Evolutionary conservation across 2,329 filamentous ascomycete species (phyloP), one percentile per base, ranked within the genome.

Genomic region (Lachnellula suecica): DNA sequence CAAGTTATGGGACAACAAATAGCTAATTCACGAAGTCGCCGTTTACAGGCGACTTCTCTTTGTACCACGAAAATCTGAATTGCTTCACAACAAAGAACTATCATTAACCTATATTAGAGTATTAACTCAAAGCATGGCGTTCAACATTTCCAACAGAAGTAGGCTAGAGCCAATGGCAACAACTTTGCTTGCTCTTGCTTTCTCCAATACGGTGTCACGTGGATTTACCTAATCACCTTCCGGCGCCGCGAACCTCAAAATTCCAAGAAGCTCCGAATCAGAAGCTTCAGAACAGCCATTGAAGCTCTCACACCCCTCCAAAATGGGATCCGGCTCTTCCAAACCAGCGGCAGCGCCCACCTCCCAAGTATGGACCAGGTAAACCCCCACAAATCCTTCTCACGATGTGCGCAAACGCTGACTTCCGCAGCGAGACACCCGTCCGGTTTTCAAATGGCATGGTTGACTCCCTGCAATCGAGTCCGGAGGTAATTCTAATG

Each of bases 401-500:
- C 24, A 4, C 17, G 19, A 24, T 27, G 5, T 19, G 43, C 49
- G 22, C 40, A 52, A 43, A 27, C 27, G 43, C 53, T 57, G 24
- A 62, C 44, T 29, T 35, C 20, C 22, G n/a, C 65, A 85, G 81
- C 66, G 76, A 83, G 61, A 77, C 81, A 38, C 83, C 84, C 56
- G 78, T 87, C 58, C 78, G 80, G 62, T 87, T 96, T 71, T 96
- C 91, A 61, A 85, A 89, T 67, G 85, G 89, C 68, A 79, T 97
- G 66, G 80, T 95, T 65, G 86, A 96, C 66, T 84, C 86, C 56
- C 79, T 97, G 56, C 90, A 96, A 71, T 82, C 84, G 57, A 96
- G 84, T 76, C 81, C 87, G 63, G 91, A 97, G 84, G 92, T 96
- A 81, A 66, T 74, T 62, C 44, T 19, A 22, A 40, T 31, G 5